These are phyloP conservation scores for Amaranthus hypochondriacus DNA, from an alignment of 148 eudicot species.

Conservation along the genomic window DNA sequence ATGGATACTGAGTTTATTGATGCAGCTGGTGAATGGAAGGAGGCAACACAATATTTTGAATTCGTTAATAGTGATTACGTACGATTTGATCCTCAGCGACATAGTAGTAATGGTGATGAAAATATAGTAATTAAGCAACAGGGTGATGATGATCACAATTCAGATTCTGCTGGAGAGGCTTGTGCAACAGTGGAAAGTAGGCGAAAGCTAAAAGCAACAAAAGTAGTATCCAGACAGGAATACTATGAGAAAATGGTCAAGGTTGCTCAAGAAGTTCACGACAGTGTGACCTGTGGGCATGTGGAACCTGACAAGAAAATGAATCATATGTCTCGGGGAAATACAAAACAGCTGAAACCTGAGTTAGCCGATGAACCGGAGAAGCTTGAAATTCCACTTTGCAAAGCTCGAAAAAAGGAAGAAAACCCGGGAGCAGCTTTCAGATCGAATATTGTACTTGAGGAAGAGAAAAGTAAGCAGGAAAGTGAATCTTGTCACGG, in stretches of 20 bases:
- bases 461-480: slow-evolving; percentile 26
- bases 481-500: slow-evolving; percentile 14
- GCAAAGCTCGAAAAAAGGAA: slow-evolving; percentile 17
- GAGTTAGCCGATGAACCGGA: slow-evolving; percentile 26
- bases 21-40: slow-evolving; percentile 56
- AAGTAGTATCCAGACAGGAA: slow-evolving; percentile 37
- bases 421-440: slow-evolving; percentile 18
- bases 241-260: slow-evolving; percentile 41
- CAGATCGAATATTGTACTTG: slow-evolving; percentile 12
- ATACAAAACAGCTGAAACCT: slow-evolving; percentile 25
- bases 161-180: slow-evolving; percentile 31
- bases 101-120: slow-evolving; percentile 17
- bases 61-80: slow-evolving; percentile 39
- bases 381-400: slow-evolving; percentile 12
- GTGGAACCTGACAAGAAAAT: slow-evolving; percentile 30
- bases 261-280: slow-evolving; percentile 43
- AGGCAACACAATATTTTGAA: slow-evolving; percentile 59
- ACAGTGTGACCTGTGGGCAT: slow-evolving; percentile 22
- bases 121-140: slow-evolving; percentile 27
- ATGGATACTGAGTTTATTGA: slow-evolving; percentile 35
- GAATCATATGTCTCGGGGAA: slow-evolving; percentile 24
- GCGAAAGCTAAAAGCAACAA: slow-evolving; percentile 35
- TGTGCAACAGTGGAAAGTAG: slow-evolving; percentile 30
- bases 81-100: slow-evolving; percentile 13
- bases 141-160: slow-evolving; percentile 17